Conservation (phyloP, 2,329 filamentous ascomycete genomes). For the Ophiostoma perfectum region DNA sequence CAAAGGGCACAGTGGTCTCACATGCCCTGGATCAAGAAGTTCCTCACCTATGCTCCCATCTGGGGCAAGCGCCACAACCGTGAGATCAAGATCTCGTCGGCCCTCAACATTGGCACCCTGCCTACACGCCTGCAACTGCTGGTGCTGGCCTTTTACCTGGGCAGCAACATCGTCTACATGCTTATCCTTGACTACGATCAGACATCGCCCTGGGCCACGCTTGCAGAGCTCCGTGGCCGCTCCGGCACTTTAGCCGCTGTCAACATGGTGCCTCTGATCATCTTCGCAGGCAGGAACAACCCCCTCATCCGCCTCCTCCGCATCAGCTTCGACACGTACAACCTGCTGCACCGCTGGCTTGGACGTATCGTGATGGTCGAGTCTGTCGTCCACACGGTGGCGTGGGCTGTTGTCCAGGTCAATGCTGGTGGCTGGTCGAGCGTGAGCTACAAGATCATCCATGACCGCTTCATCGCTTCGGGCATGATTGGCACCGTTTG, state of each 20-base stretch:
- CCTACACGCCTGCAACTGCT: constrained; percentile 59
- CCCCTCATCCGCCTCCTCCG: constrained; percentile 74
- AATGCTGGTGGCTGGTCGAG: constrained; percentile 58
- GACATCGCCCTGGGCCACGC: constrained; percentile 55
- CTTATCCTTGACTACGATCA: constrained; percentile 56
- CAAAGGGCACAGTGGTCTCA: constrained; percentile 51
- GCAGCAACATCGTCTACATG: constrained; percentile 59
- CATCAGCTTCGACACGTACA: constrained; percentile 95
- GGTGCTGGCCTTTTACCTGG: constrained; percentile 52
- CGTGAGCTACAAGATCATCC: constrained; percentile 48
- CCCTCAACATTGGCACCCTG: constrained; percentile 52
- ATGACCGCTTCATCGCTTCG: constrained; percentile 59
- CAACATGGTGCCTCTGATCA: constrained; percentile 87
- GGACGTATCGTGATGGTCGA: constrained; percentile 68
- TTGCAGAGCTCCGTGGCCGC: constrained; percentile 79
- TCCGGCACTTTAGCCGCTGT: constrained; percentile 77
- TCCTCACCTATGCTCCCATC: constrained; percentile 59
- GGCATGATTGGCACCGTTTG: constrained; percentile 50
- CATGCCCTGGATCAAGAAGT: constrained; percentile 58
- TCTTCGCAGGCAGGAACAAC: constrained; percentile 90
- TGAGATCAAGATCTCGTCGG: constrained; percentile 42
- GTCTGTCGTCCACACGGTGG: constrained; percentile 61
- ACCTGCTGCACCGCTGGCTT: constrained; percentile 79
- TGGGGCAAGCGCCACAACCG: constrained; percentile 60
- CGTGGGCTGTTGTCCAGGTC: constrained; percentile 69